Evolutionary conservation across 2,329 filamentous ascomycete genomes (phyloP).

Genomic region (Colletotrichum plurivorum): DNA sequence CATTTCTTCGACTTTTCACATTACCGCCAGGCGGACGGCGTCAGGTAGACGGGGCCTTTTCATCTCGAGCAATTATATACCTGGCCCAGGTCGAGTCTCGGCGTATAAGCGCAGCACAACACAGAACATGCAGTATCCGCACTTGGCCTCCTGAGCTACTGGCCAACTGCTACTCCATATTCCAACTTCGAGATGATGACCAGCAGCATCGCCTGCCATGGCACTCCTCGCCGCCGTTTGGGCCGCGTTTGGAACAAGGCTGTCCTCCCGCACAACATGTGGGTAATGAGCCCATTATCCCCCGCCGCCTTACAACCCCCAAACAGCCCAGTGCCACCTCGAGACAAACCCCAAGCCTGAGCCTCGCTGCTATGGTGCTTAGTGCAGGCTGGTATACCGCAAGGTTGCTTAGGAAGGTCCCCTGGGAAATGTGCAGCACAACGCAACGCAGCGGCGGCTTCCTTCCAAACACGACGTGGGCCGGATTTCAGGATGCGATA

Average conservation of each 20-base stretch:
- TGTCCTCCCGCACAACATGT: constrained; percentile 25
- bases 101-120: not conserved
- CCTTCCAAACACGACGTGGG: constrained; percentile 14
- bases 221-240: constrained; percentile 31
- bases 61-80: no score
- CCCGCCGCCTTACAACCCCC: constrained; percentile 23
- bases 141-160: no score
- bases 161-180: no score
- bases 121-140: no score
- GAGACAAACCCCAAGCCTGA: constrained; percentile 21
- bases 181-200: not conserved
- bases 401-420: no score
- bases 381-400: no score
- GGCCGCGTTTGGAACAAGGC: constrained; percentile 39
- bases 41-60: no score
- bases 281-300: constrained; percentile 39
- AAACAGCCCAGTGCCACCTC: constrained; percentile 36
- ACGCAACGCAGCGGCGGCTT: not conserved
- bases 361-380: not conserved
- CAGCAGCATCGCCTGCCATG: constrained; percentile 12
- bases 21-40: no score
- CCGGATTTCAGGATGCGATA: constrained; percentile 26
- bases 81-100: no score
- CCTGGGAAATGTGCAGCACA: no score
- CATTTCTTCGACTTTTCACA: no score